Conservation (phyloP, 305 asterid genomes). For the Ajuga reptans region DNA sequence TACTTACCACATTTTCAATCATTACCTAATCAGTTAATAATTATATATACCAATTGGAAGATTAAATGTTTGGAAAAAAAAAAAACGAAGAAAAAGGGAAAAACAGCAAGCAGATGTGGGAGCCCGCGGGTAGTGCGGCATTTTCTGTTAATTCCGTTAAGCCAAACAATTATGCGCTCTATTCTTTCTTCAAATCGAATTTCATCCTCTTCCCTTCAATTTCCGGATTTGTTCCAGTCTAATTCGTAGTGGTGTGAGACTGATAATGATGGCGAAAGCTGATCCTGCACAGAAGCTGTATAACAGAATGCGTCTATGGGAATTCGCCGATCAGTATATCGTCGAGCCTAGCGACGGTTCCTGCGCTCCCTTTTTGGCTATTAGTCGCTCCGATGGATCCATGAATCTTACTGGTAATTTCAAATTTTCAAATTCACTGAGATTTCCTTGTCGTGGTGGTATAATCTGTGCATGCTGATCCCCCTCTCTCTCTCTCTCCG, state of each 20-base stretch:
- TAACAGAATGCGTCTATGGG: constrained; percentile 83
- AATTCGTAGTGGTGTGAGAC: neutral
- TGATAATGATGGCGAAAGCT: constrained; percentile 66
- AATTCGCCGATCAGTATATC: constrained; percentile 70
- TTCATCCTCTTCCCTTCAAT: no score
- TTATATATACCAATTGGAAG: no score
- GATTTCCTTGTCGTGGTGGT: neutral
- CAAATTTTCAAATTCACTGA: neutral
- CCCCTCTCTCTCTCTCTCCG: neutral
- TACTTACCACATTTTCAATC: no score
- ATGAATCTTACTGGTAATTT: constrained; percentile 48
- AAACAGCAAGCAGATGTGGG: neutral
- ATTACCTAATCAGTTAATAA: no score
- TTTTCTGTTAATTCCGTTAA: constrained; percentile 29
- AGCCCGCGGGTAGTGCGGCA: constrained; percentile 18
- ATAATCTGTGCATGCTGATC: neutral
- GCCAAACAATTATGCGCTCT: neutral
- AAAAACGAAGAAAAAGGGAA: no score
- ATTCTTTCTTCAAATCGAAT: neutral
- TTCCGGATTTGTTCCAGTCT: no score
- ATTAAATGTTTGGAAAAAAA: no score
- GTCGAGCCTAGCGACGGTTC: constrained; percentile 87
- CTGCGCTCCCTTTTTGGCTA: constrained; percentile 48
- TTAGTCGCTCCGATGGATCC: constrained; percentile 68
- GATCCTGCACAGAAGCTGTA: constrained; percentile 64